These are phyloP conservation scores for Backusella mclennaniae DNA, from an alignment of 192 early-diverging fungal species.

Conservation along the genomic window DNA sequence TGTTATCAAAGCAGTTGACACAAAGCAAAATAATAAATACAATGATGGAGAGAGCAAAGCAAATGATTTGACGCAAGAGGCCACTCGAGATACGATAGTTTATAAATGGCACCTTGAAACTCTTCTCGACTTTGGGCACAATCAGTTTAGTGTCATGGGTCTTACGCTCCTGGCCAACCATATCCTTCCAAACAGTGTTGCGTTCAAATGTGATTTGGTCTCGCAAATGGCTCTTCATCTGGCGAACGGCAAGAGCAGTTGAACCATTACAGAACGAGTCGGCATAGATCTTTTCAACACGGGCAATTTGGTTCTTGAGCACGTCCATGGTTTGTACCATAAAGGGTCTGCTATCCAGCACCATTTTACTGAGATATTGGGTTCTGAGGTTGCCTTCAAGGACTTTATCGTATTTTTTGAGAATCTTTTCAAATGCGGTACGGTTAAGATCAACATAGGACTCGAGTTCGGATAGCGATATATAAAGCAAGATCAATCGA, in stretches of 20 bases:
- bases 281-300: conserved; percentile 57
- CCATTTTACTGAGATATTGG: conserved; percentile 43
- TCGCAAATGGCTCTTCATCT: conserved; percentile 60
- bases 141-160: conserved; percentile 36
- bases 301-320: conserved; percentile 46
- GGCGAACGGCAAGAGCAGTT: conserved; percentile 46
- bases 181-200: conserved; percentile 76
- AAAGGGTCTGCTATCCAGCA: conserved; percentile 58
- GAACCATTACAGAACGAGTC: conserved; percentile 53
- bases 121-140: conserved; percentile 28
- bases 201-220: conserved; percentile 71
- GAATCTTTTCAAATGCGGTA: conserved; percentile 84
- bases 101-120: conserved; percentile 23
- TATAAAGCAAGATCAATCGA: conserved; percentile 30
- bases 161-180: conserved; percentile 65
- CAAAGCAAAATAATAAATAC: conserved; percentile 59
- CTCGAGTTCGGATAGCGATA: conserved; percentile 73
- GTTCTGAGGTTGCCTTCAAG: conserved; percentile 47
- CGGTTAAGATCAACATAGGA: conserved; percentile 81
- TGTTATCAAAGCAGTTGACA: conserved; percentile 60
- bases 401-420: conserved; percentile 92
- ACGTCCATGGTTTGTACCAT: conserved; percentile 44
- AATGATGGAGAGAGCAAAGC: conserved; percentile 47
- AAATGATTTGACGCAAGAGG: conserved; percentile 24
- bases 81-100: conserved; percentile 10